Evolutionary conservation across 441 rosid species (phyloP), one percentile per base, ranked within the genome.

Genomic region (Daphne laureola): DNA sequence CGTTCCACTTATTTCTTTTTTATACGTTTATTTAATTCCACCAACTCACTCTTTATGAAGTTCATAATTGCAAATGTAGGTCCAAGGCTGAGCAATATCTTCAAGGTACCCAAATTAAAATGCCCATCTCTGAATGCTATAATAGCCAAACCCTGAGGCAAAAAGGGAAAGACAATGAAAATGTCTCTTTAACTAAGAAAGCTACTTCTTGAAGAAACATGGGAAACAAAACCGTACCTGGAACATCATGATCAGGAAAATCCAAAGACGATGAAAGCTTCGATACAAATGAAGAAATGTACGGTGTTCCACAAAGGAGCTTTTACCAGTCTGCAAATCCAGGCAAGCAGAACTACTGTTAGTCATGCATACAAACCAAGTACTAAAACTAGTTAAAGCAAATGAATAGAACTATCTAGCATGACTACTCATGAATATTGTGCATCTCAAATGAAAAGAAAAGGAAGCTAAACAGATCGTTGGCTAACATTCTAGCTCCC

Each of bases 221-320:
- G 48, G 44, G 59, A 55, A 62, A 54, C 54, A 47, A 67, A 43
- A 59, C 52, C 57, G 54, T 43, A 88, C 99, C 97, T 95, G 97
- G 73, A 95, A 91, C 99, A 95, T 95, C 70, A 95, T 70, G 51
- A 63, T 77, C 87, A 95, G 75, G 70, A 95, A 95, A 73, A 95
- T 84, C 99, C 99, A 95, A 47, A 95, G 93, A 47, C 98, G 83
- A 63, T 84, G 94, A 59, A 95, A 95, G 69, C 99, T 95, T 60
- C 96, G 80, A 72, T 86, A 95, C 62, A 95, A 74, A 74, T 95
- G 99, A 68, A 95, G 90, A 75, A 86, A 95, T 54, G 99, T 81
- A 58, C 99, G 92, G 67, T 95, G 99, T 85, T 95, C 99, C 46
- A 95, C 98, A 55, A 91, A 95, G 58, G 93, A 71, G 78, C 97